phyloP scores from a whole-genome alignment of 345 rosid species.

The Eucalyptus pumila region DNA sequence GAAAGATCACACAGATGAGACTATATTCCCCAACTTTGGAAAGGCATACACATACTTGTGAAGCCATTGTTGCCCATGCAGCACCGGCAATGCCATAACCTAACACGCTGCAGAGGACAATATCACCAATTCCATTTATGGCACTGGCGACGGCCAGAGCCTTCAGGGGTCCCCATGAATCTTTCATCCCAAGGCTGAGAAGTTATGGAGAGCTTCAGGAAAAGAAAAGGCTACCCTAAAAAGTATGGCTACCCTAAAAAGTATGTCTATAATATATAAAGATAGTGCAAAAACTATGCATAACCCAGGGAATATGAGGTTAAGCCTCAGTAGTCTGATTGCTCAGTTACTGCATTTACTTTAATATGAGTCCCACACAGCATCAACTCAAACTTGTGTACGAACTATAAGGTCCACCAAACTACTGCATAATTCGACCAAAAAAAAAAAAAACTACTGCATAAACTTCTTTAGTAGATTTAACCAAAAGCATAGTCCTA shows the following conservation, averaged over 20 bases:
- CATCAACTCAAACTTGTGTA: background rate
- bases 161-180: slow-evolving; percentile 94
- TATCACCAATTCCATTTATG: slow-evolving; percentile 66
- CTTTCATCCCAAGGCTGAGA: slow-evolving; percentile 94
- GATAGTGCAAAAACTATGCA: background rate
- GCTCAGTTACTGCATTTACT: background rate
- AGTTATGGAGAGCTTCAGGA: background rate
- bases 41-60: slow-evolving; percentile 45
- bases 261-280: background rate
- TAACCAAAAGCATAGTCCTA: background rate
- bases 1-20: background rate
- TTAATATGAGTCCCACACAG: background rate
- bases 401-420: background rate
- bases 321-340: background rate
- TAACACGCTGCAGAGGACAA: slow-evolving; percentile 60
- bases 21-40: background rate
- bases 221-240: background rate
- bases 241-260: background rate
- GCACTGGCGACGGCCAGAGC: slow-evolving; percentile 69
- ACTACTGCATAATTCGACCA: background rate
- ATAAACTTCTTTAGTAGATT: background rate
- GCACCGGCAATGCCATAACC: slow-evolving; percentile 92
- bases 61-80: slow-evolving; percentile 93
- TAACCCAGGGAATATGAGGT: background rate
- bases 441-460: background rate